phyloP scores from a whole-genome alignment of 768 basidiomycete species.

The Cubamyces lactineus region DNA sequence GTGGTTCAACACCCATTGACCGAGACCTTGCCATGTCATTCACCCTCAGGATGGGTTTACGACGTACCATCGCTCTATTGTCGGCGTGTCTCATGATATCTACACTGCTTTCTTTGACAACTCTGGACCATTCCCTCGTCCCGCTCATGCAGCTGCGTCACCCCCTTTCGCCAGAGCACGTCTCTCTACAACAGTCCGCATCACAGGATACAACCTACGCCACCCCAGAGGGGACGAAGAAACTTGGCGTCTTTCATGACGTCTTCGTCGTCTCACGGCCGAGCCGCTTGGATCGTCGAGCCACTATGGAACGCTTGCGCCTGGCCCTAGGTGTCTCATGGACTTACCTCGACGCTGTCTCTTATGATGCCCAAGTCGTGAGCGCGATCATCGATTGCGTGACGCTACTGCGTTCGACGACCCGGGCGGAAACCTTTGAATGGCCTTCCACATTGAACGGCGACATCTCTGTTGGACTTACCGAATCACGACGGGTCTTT shows the following conservation, averaged over 20 bases:
- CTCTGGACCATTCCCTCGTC: not conserved
- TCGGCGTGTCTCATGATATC: no score
- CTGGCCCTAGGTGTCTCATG: conserved; percentile 50
- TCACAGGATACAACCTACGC: not conserved
- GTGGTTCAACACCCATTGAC: no score
- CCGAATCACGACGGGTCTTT: not conserved
- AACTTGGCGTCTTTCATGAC: conserved; percentile 44
- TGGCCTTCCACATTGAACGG: conserved; percentile 29
- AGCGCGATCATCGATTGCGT: conserved; percentile 49
- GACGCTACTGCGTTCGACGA: conserved; percentile 14
- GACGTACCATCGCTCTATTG: no score
- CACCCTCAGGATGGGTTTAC: no score
- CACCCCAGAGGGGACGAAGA: not conserved
- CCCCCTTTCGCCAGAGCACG: not conserved
- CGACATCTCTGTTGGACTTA: not conserved
- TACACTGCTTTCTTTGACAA: no score
- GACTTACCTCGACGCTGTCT: conserved; percentile 56
- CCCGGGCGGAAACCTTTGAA: conserved; percentile 13
- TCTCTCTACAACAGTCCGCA: not conserved
- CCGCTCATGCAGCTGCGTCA: not conserved
- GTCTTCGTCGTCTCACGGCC: conserved; percentile 67
- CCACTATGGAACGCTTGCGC: conserved; percentile 60
- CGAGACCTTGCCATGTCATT: no score
- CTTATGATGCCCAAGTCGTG: conserved; percentile 44
- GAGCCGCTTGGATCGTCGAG: conserved; percentile 54